phyloP scores from a whole-genome alignment of 1,139 yeast species.

The Lodderomyces orthopsilosis region DNA sequence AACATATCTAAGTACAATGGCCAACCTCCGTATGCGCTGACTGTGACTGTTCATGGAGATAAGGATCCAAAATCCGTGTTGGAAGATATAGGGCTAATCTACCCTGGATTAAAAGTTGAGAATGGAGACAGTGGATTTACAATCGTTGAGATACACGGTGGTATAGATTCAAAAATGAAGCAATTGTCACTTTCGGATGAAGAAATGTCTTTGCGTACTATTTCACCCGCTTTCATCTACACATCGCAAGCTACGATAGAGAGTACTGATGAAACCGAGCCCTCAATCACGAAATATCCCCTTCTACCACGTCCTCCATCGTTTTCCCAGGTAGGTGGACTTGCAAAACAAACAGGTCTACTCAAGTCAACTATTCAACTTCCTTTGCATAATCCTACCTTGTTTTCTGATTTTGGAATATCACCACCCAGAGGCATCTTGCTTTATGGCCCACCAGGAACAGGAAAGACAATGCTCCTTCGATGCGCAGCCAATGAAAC shows the following conservation, averaged over 20 bases:
- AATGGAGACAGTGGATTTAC: constrained; percentile 11
- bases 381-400: constrained; percentile 74
- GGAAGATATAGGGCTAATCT: constrained; percentile 51
- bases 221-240: constrained; percentile 49
- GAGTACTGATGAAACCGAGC: constrained; percentile 18
- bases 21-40: constrained; percentile 52
- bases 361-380: constrained; percentile 70
- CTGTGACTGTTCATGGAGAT: constrained; percentile 15
- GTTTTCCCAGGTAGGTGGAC: constrained; percentile 73
- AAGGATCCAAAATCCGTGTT: constrained; percentile 21
- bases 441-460: constrained; percentile 95
- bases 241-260: constrained; percentile 32
- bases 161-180: constrained; percentile 24
- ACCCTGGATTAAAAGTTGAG: constrained; percentile 48
- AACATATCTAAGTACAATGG: constrained; percentile 40
- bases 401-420: constrained; percentile 83
- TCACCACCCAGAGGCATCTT: constrained; percentile 88
- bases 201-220: constrained; percentile 13
- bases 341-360: constrained; percentile 57
- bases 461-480: constrained; percentile 90
- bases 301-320: constrained; percentile 39
- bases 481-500: constrained; percentile 70
- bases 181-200: constrained; percentile 23
- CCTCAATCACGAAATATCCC: constrained; percentile 29
- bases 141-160: constrained; percentile 24